phyloP scores from a whole-genome alignment of 2,329 filamentous ascomycete species.

The Fusarium subtropicale region DNA sequence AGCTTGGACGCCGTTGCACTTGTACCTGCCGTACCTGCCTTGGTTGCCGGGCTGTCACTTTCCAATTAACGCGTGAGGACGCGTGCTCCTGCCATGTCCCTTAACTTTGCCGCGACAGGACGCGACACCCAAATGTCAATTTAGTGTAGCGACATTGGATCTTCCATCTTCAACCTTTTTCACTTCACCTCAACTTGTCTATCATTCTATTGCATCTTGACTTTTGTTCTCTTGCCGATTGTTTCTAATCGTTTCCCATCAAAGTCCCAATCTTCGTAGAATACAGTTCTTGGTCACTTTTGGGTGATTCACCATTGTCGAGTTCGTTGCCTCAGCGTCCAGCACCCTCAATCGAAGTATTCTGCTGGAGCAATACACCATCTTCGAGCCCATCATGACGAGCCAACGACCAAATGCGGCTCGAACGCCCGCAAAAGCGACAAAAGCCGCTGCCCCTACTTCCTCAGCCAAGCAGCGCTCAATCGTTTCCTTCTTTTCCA shows the following conservation, averaged over 20 bases:
- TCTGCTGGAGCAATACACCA: slow-evolving; percentile 7
- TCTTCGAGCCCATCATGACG: slow-evolving; percentile 45
- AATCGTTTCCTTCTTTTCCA: slow-evolving; percentile 60
- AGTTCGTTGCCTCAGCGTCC: background rate
- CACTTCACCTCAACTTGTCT: background rate
- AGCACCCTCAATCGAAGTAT: slow-evolving; percentile 1
- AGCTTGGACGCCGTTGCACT: background rate
- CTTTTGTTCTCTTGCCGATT: slow-evolving; percentile 9
- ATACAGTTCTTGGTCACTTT: background rate
- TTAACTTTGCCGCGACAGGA: slow-evolving; percentile 22
- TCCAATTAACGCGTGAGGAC: slow-evolving; percentile 46
- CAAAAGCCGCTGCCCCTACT: slow-evolving; percentile 47
- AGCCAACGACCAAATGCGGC: slow-evolving; percentile 47
- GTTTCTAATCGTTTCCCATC: slow-evolving; percentile 6
- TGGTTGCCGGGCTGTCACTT: slow-evolving; percentile 30
- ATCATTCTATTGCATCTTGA: slow-evolving; percentile 2
- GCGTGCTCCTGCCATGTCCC: slow-evolving; percentile 30
- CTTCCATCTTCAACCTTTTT: slow-evolving; percentile 6
- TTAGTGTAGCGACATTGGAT: slow-evolving; percentile 1
- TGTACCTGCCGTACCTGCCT: background rate
- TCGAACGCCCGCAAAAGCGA: slow-evolving; percentile 52
- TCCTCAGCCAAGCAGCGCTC: slow-evolving; percentile 57
- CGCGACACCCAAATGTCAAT: slow-evolving; percentile 32
- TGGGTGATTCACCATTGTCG: slow-evolving; percentile 35
- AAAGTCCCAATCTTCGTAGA: background rate